Conservation (phyloP, 2,329 filamentous ascomycete species). For the Talaromyces amestolkiae region DNA sequence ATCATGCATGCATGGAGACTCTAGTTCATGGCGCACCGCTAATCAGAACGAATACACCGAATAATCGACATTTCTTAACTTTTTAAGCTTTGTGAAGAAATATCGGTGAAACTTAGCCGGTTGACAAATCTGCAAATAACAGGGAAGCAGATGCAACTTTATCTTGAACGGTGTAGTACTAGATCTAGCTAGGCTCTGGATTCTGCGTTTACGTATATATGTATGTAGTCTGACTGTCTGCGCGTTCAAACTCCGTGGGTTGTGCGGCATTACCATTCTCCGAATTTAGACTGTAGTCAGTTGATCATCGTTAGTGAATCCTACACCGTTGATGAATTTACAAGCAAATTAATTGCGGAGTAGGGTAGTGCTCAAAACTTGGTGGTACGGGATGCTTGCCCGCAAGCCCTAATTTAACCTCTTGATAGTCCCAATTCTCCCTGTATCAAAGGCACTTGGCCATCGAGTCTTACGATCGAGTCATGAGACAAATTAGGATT, state of each 20-base stretch:
- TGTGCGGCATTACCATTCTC: neutral
- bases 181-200: neutral
- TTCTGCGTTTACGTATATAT: neutral
- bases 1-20: neutral
- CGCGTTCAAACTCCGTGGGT: neutral
- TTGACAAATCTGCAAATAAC: neutral
- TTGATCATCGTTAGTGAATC: neutral
- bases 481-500: neutral
- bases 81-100: neutral
- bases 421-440: neutral
- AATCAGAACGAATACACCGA: neutral
- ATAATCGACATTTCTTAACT: neutral
- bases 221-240: neutral
- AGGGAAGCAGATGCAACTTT: neutral
- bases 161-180: neutral
- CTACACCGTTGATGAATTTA: neutral
- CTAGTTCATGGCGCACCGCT: neutral
- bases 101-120: neutral
- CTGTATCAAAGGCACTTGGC: neutral
- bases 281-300: neutral
- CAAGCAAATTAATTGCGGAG: neutral
- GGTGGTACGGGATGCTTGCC: neutral
- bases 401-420: slow-evolving; percentile 1
- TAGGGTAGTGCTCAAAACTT: neutral
- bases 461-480: neutral